phyloP scores from a whole-genome alignment of 805 yeast genomes.

The Starmerella bombi region DNA sequence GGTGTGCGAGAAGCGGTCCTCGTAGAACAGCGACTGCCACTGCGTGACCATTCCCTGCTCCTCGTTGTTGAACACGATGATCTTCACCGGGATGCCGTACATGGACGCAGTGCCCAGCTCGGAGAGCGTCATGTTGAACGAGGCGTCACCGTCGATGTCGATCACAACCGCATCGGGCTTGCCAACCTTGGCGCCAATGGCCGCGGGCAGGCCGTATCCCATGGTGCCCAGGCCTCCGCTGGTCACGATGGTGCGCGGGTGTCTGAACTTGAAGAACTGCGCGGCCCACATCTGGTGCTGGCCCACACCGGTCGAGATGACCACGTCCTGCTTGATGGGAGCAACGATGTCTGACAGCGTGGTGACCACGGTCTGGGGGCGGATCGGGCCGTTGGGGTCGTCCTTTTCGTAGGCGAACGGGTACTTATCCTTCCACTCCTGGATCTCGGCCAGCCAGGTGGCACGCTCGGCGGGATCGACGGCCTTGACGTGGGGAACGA shows the following conservation, averaged over 20 bases:
- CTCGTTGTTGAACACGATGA: constrained; percentile 83
- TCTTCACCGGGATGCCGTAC: constrained; percentile 80
- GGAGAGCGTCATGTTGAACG: constrained; percentile 94
- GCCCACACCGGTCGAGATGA: constrained; percentile 96
- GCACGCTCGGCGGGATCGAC: constrained; percentile 44
- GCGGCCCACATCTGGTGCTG: constrained; percentile 99
- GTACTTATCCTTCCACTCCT: constrained; percentile 71
- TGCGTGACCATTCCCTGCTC: constrained; percentile 99
- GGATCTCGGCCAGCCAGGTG: constrained; percentile 65
- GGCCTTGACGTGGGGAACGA: constrained; percentile 55
- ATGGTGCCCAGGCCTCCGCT: constrained; percentile 98
- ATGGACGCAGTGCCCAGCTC: constrained; percentile 92
- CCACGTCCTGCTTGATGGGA: constrained; percentile 52
- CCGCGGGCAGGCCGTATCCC: constrained; percentile 97
- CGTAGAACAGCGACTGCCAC: constrained; percentile 96
- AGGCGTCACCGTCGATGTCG: constrained; percentile 97
- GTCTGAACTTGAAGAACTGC: constrained; percentile 87
- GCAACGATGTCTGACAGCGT: constrained; percentile 65
- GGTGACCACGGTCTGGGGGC: constrained; percentile 82
- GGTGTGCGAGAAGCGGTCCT: constrained; percentile 94
- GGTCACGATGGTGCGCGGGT: constrained; percentile 89
- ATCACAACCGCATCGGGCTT: constrained; percentile 89
- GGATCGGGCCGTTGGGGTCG: constrained; percentile 45
- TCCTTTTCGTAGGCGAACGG: constrained; percentile 76
- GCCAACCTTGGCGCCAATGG: constrained; percentile 96